Conservation (phyloP, 2,329 filamentous ascomycete genomes). For the Phyllosticta paracitricarpa region DNA sequence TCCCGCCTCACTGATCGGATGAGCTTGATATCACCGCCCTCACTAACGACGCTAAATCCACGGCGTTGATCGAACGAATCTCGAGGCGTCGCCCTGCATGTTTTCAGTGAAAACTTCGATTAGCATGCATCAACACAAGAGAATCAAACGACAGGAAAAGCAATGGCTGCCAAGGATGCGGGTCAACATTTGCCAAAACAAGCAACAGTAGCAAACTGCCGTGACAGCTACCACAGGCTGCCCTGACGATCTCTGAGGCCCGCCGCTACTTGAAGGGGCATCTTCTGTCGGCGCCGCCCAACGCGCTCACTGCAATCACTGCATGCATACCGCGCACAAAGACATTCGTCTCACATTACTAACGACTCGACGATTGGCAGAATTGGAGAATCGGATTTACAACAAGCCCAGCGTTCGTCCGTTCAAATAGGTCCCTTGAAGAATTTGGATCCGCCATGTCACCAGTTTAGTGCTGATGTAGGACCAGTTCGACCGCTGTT, state of each 20-base stretch:
- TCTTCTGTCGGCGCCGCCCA: background rate
- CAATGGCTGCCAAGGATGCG: background rate
- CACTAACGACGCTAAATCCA: background rate
- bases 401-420: background rate
- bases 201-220: background rate
- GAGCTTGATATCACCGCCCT: background rate
- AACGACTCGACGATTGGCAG: background rate
- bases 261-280: background rate
- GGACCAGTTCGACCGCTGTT: background rate
- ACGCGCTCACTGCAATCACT: background rate
- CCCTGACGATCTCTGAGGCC: background rate
- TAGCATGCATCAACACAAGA: background rate
- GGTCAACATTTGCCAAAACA: background rate
- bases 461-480: background rate
- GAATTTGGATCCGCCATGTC: background rate
- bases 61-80: background rate
- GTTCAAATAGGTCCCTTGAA: background rate
- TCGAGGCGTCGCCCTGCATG: background rate
- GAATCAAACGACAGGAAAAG: background rate
- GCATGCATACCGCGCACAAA: background rate
- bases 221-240: background rate
- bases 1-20: background rate
- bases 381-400: background rate
- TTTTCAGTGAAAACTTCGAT: background rate
- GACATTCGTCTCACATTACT: background rate